Conservation (phyloP, 1,284 basidiomycete genomes). For the Puccinia sorghi region DNA sequence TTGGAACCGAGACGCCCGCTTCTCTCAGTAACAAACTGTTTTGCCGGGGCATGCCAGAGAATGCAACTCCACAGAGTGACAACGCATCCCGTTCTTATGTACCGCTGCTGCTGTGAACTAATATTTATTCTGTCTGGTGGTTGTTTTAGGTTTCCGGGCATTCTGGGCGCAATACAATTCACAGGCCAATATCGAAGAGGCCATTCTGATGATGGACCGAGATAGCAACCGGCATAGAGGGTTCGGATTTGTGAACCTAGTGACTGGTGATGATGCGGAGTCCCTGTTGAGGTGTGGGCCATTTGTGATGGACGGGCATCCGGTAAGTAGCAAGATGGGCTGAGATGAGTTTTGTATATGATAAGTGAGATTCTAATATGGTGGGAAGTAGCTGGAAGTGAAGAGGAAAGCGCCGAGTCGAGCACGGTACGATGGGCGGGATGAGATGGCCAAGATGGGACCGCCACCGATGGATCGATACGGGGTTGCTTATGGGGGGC, state of each 20-base stretch:
- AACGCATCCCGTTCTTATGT: conserved; percentile 64
- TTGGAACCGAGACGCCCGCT: conserved; percentile 70
- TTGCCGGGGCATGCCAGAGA: conserved; percentile 87
- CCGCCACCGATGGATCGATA: conserved; percentile 51
- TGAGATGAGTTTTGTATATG: too few relatives aligned
- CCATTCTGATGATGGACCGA: conserved; percentile 97
- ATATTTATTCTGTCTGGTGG: not conserved
- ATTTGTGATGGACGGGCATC: conserved; percentile 85
- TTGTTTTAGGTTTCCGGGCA: conserved; percentile 36
- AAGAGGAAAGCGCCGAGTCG: conserved; percentile 68
- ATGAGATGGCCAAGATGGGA: conserved; percentile 52
- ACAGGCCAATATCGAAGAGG: conserved; percentile 84
- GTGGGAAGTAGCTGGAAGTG: conserved; percentile 75
- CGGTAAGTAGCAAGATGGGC: conserved; percentile 68
- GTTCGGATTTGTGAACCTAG: conserved; percentile 94
- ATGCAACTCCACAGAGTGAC: conserved; percentile 80
- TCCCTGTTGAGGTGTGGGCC: conserved; percentile 76
- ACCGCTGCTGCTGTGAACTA: too few relatives aligned
- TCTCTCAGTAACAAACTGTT: conserved; percentile 66
- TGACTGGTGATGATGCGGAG: conserved; percentile 79
- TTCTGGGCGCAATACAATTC: conserved; percentile 43
- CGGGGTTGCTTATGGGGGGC: conserved; percentile 51
- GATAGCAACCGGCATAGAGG: conserved; percentile 94
- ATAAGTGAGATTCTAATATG: too few relatives aligned
- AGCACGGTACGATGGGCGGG: conserved; percentile 68